Percentiles rank a stretch among this genome's conserved stretches.
Evolutionary conservation across 106 monocot species (phyloP).

Genomic region (Dendrobium catenatum): DNA sequence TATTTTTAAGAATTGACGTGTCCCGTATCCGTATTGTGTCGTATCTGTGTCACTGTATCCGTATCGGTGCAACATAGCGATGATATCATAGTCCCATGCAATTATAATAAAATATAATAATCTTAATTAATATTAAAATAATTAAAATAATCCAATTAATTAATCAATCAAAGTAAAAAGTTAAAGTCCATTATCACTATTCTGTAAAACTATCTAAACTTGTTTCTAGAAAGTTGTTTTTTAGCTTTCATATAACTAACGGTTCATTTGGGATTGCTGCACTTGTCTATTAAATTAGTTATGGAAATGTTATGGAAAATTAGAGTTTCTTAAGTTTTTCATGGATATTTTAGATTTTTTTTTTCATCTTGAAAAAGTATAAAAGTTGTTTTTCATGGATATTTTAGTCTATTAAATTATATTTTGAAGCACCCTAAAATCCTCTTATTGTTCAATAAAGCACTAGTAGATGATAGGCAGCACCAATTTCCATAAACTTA

Average conservation of each 20-base stretch:
- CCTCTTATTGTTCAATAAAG: neutral
- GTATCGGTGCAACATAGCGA: no score
- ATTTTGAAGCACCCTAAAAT: neutral
- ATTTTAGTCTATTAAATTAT: neutral
- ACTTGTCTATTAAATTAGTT: no score
- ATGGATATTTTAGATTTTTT: no score
- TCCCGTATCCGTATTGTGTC: no score
- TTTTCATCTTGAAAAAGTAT: no score
- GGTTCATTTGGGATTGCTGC: neutral
- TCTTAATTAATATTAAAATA: neutral
- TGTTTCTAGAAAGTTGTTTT: neutral
- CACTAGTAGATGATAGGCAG: neutral
- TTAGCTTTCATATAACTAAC: neutral
- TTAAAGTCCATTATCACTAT: neutral
- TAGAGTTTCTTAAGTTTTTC: no score
- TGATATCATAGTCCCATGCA: neutral
- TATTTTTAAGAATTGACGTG: no score
- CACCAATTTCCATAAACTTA: neutral
- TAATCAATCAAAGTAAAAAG: neutral
- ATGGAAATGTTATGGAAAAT: no score
- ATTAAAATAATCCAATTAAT: neutral
- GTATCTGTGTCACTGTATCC: no score
- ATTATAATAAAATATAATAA: neutral
- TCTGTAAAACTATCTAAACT: neutral
- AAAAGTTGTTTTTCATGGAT: no score